Evolutionary conservation across 306 rosid genomes (phyloP), one percentile per base, ranked within the genome.

Genomic region (Amphicarpaea edgeworthii): DNA sequence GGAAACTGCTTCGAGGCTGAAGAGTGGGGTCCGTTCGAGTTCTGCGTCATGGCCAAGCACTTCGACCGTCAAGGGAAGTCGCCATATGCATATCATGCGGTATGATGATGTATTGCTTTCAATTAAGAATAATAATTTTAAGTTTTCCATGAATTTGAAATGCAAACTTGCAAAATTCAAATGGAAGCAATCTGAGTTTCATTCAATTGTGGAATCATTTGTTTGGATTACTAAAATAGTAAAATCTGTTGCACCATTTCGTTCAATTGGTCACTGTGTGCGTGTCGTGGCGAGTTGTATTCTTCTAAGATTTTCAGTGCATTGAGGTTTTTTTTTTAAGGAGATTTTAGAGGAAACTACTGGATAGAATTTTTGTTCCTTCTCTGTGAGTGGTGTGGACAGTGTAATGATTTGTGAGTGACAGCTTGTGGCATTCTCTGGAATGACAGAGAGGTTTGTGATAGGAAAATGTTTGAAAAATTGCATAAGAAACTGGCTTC

Each of bases 21-120:
- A 78, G 97, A 92, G 49, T 95, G 99, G 99, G 92, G 97, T 32
- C 92, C 99, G 5, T 81, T 90, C 59, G 99, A 95, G 84, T 95
- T 60, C 80, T 88, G 97, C 75, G 78, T 95, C 85, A 92, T 95
- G 99, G 86, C 84, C 5, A 92, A 95, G 80, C 99, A 95, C 82
- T 92, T 89, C 34, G 93, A 92, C 50, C 97, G 97, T 57, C 97
- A 95, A 81, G 98, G 96, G 42, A 86, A 95, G 72, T 83, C 96
- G 0, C 97, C 98, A 17, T 95, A 92, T 62, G 93, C 94, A 11
- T 95, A 92, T 70, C 98, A 95, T 80, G 75, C 98, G 16, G 98
- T 95, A 86, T 85, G 92, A 53, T 46, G 6, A 34, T 30, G 37
- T n/a, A n/a, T 3, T 30, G 37, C 6, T 30, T 30, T 30, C 37